Evolutionary conservation across 2,329 filamentous ascomycete species (phyloP).

Genomic region (Colletotrichum orchidophilum): DNA sequence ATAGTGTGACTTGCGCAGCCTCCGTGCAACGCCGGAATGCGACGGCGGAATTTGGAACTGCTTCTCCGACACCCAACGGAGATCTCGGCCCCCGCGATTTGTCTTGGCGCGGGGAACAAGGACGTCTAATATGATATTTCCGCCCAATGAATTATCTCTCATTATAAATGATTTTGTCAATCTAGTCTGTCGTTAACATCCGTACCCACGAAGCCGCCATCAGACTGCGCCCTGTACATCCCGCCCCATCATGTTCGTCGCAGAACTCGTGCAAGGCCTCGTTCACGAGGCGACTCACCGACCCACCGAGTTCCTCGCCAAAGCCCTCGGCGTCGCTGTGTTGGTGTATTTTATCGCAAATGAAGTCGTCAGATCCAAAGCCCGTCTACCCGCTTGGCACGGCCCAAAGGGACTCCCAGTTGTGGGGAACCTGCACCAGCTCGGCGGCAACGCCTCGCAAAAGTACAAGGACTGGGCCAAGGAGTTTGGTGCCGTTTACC

Average conservation of each 20-base stretch:
- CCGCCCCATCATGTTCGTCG: conserved; percentile 39
- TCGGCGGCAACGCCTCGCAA: conserved; percentile 55
- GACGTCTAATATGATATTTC: neutral
- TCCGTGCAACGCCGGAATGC: neutral
- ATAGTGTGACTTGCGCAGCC: neutral
- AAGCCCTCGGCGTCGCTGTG: conserved; percentile 35
- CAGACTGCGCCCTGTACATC: neutral
- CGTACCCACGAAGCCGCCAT: neutral
- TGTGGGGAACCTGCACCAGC: conserved; percentile 64
- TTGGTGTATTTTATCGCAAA: conserved; percentile 57
- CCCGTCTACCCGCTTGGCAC: conserved; percentile 54
- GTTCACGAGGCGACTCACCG: conserved; percentile 34
- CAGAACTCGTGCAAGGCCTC: conserved; percentile 36
- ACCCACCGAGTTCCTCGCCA: conserved; percentile 34
- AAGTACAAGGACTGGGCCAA: conserved; percentile 42
- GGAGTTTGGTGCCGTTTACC: conserved; percentile 43
- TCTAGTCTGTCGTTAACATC: neutral
- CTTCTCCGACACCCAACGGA: neutral
- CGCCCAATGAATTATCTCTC: neutral
- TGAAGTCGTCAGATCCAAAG: conserved; percentile 54
- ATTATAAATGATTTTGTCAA: neutral
- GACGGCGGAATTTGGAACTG: neutral
- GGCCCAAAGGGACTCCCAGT: conserved; percentile 62
- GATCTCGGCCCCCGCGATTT: neutral
- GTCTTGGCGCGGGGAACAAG: neutral